Evolutionary conservation across 768 basidiomycete genomes (phyloP).

Genomic region (Mycena kentingensis): DNA sequence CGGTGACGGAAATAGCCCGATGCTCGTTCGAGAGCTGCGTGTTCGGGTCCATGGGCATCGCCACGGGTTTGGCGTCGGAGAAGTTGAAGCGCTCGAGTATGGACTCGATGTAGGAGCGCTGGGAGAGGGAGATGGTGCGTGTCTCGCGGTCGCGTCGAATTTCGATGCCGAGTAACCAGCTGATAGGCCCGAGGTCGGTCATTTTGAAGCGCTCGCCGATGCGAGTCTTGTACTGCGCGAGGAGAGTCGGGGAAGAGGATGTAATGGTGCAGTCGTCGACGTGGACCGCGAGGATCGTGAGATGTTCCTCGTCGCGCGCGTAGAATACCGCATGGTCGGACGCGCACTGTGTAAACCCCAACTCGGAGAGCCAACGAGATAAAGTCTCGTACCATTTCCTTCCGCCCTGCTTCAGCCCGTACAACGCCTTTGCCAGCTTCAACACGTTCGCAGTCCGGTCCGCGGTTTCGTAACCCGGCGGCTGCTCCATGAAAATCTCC

Average conservation of each 20-base stretch:
- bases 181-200: constrained; percentile 7
- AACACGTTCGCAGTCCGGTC: constrained; percentile 14
- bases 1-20: constrained; percentile 10
- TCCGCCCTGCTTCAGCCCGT: constrained; percentile 29
- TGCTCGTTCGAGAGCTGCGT: constrained; percentile 4
- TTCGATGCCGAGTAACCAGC: constrained; percentile 8
- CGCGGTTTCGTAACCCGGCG: constrained; percentile 23
- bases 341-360: constrained; percentile 14
- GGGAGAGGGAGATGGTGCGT: constrained; percentile 11
- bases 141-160: constrained; percentile 14
- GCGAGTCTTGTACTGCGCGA: constrained; percentile 1
- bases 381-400: constrained; percentile 24
- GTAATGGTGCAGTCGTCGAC: constrained; percentile 3
- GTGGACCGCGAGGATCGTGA: constrained; percentile 1
- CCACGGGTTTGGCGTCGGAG: constrained; percentile 6
- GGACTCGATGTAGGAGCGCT: constrained; percentile 6
- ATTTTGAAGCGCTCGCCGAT: constrained; percentile 4
- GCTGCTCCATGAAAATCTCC: constrained; percentile 38
- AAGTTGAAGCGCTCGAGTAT: constrained; percentile 4
- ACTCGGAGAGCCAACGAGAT: not conserved
- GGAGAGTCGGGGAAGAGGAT: too few species aligned
- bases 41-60: constrained; percentile 6
- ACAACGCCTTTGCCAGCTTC: constrained; percentile 25
- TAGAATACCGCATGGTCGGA: constrained; percentile 16
- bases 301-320: not conserved